These are phyloP conservation scores for Pseudogymnoascus sp. DNA, from an alignment of 2,329 filamentous ascomycete genomes.

Conservation along the genomic window DNA sequence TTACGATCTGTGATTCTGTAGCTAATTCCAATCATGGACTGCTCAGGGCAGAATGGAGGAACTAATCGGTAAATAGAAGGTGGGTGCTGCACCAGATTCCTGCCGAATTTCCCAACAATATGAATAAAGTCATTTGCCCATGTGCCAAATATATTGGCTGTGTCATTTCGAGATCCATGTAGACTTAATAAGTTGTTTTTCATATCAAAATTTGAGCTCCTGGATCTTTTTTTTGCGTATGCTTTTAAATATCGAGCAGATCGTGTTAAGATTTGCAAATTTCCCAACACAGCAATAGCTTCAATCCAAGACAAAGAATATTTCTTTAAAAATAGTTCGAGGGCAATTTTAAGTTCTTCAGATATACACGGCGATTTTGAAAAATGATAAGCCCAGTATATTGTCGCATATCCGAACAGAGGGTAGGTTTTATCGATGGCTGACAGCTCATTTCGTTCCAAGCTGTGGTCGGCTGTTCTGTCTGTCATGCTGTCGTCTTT, in stretches of 20 bases:
- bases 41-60: constrained; percentile 12
- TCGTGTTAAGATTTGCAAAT: neutral
- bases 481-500: neutral
- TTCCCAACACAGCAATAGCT: neutral
- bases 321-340: neutral
- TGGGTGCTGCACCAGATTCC: neutral
- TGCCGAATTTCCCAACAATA: constrained; percentile 11
- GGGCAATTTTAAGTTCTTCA: neutral
- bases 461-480: neutral
- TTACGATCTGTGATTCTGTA: neutral
- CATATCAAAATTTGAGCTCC: neutral
- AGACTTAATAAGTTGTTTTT: neutral
- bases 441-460: neutral
- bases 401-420: neutral
- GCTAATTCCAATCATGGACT: neutral
- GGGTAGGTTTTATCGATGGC: neutral
- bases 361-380: neutral
- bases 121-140: constrained; percentile 11
- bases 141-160: neutral
- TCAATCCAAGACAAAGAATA: neutral
- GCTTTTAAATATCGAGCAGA: neutral
- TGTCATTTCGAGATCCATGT: neutral
- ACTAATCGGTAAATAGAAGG: constrained; percentile 11
- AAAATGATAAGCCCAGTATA: neutral
- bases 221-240: neutral